Conservation (phyloP, 768 basidiomycete species). For the Lenzites betulinus region DNA sequence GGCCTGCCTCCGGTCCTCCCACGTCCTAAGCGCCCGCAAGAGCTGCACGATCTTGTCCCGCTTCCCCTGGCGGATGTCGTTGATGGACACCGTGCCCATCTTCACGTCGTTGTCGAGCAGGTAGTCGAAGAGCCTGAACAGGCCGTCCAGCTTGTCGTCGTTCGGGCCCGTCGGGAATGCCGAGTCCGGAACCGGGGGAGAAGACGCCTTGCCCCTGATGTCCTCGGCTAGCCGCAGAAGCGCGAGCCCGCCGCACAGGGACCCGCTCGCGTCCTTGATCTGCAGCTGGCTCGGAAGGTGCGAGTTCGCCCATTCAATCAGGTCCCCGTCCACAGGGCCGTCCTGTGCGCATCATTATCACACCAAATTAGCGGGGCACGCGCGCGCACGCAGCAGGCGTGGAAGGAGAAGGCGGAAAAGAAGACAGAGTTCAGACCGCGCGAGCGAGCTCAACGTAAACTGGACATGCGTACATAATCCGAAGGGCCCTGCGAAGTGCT, state of each 20-base stretch:
- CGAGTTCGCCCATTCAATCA: slow-evolving; percentile 89
- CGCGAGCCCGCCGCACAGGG: slow-evolving; percentile 68
- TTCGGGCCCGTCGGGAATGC: slow-evolving; percentile 68
- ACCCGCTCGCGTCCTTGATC: slow-evolving; percentile 46
- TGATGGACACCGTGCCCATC: slow-evolving; percentile 91
- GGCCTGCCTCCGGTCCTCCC: slow-evolving; percentile 76
- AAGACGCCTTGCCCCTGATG: slow-evolving; percentile 63
- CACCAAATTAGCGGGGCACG: slow-evolving; percentile 1
- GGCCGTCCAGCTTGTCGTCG: slow-evolving; percentile 83
- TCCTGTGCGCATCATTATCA: slow-evolving; percentile 9
- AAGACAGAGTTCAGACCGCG: slow-evolving; percentile 17
- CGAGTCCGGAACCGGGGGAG: slow-evolving; percentile 75
- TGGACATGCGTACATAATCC: slow-evolving; percentile 23
- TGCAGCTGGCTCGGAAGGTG: slow-evolving; percentile 69
- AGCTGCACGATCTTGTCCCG: slow-evolving; percentile 81
- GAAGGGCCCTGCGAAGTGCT: slow-evolving; percentile 14
- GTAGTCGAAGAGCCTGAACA: slow-evolving; percentile 91
- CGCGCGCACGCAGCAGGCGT: slow-evolving; percentile 5
- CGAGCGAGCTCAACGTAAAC: not conserved
- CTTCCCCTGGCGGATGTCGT: slow-evolving; percentile 85
- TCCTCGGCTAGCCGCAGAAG: slow-evolving; percentile 86
- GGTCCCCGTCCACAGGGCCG: slow-evolving; percentile 43
- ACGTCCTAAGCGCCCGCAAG: slow-evolving; percentile 69
- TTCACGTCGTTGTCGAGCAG: slow-evolving; percentile 89
- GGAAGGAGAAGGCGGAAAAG: not conserved